Base-by-base conservation (phyloP, 2,329 filamentous ascomycete species). In the Chrysoporthe austroafricana region DNA sequence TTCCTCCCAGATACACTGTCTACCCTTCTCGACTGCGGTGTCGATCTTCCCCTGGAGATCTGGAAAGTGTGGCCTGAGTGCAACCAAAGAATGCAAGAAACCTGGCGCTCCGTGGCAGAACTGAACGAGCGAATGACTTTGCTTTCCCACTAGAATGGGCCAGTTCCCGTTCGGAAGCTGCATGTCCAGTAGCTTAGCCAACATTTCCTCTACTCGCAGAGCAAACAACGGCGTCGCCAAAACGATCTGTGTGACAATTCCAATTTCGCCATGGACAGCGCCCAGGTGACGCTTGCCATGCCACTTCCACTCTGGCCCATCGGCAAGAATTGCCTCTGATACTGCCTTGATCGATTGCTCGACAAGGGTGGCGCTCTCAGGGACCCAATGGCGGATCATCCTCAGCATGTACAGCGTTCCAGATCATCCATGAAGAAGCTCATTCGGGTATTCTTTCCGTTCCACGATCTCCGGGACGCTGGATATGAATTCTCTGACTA, bases 221-320 rank as follows among this genome's bases (percentile, higher is more conserved):
- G 88, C 87, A 70, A 85, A 82, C 5, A 79, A 77, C 0, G 87
- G 84, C 66, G 84, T 83, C 2, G 88, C 87, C 32, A 86, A 79
- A 1, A 91, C 83, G 16, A 92, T 79, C 76, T 93, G 90, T n/a
- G 86, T 88, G 66, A 93, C 83, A 75, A 91, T 91, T 4, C 90
- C 89, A 36, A 92, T 86, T 14, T 86, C 84, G 8, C 91, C 91
- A 73, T 93, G 89, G 0, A 85, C 86, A 5, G 90, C 87, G 1
- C 90, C 91, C 46, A 91, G 80, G 73, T 91, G 91, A 21, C 79
- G 74, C 71, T 86, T 87, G 16, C 84, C 85, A 68, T 87, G 85
- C 86, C 88, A 92, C 70, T 82, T 84, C 90, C 90, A 92, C 0
- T 77, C 77, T 50, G 77, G 76, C 5, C 75, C 77, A n/a, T 82